Evolutionary conservation across 306 rosid species (phyloP).

Genomic region (Castanea crenata): DNA sequence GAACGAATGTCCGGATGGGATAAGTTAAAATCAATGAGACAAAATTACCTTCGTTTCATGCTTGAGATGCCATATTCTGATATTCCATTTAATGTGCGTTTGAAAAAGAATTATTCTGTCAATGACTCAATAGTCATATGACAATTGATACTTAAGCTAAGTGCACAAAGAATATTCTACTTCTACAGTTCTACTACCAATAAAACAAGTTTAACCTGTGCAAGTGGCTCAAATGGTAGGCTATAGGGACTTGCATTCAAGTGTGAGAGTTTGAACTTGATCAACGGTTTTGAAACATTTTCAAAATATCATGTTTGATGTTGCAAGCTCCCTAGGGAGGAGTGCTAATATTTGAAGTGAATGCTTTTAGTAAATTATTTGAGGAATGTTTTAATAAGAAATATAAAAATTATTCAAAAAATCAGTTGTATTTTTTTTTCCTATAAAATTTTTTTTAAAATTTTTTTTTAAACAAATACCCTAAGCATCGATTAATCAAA

Average conservation of each 20-base stretch:
- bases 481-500: too few species aligned
- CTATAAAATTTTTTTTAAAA: rapidly evolving
- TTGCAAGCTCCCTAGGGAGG: not conserved
- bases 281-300: not conserved
- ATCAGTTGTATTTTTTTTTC: too few species aligned
- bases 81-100: not conserved
- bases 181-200: not conserved
- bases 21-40: too few species aligned
- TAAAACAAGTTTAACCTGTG: not conserved
- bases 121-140: not conserved
- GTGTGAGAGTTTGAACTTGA: not conserved
- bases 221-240: not conserved
- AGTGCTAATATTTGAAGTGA: too few species aligned
- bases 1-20: too few species aligned
- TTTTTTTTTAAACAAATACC: too few species aligned
- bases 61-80: too few species aligned
- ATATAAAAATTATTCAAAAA: too few species aligned
- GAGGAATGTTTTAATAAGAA: rapidly evolving
- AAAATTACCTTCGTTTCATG: too few species aligned
- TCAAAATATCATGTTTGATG: not conserved
- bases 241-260: not conserved
- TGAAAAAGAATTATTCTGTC: not conserved
- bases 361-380: too few species aligned
- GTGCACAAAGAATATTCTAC: not conserved
- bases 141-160: not conserved